A percentile compares a stretch with the other conserved stretches of the same genome.
These are phyloP conservation scores for Dovyalis caffra DNA, from an alignment of 345 rosid species.

Conservation along the genomic window DNA sequence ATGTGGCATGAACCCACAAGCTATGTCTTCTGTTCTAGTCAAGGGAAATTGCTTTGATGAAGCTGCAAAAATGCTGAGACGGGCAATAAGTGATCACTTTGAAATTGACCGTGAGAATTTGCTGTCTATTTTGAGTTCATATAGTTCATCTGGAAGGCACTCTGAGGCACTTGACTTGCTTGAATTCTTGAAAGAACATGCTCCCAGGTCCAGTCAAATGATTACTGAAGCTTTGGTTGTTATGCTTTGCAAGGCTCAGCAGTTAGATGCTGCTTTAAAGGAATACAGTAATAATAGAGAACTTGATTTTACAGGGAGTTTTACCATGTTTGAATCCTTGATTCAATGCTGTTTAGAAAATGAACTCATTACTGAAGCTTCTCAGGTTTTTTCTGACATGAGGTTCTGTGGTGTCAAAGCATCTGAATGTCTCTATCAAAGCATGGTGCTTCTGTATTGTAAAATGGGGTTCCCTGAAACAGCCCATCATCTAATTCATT, in stretches of 20 bases:
- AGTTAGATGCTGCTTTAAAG: conserved; percentile 59
- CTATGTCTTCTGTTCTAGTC: conserved; percentile 70
- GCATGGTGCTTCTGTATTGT: conserved; percentile 62
- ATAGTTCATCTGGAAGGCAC: conserved; percentile 71
- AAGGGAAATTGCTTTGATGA: conserved; percentile 79
- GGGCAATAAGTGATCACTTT: conserved; percentile 48
- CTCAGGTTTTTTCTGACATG: conserved; percentile 83
- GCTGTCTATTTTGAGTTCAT: conserved; percentile 70
- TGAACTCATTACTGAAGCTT: conserved; percentile 65
- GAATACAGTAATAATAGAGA: conserved; percentile 53
- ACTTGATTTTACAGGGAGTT: conserved; percentile 47
- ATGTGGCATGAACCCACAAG: conserved; percentile 57
- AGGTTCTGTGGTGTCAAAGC: conserved; percentile 58
- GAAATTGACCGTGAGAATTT: conserved; percentile 59
- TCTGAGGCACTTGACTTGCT: conserved; percentile 79
- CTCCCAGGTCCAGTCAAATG: conserved; percentile 45
- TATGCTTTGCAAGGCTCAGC: conserved; percentile 66
- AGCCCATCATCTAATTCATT: conserved; percentile 60
- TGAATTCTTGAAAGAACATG: conserved; percentile 59
- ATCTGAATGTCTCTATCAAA: conserved; percentile 47
- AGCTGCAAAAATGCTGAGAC: conserved; percentile 67
- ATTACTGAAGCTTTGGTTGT: conserved; percentile 68
- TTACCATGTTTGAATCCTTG: conserved; percentile 65
- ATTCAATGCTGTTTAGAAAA: conserved; percentile 63
- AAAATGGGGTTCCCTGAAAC: conserved; percentile 87